These are phyloP conservation scores for Amanita subjunquillea DNA, from an alignment of 768 basidiomycete genomes.

Conservation along the genomic window DNA sequence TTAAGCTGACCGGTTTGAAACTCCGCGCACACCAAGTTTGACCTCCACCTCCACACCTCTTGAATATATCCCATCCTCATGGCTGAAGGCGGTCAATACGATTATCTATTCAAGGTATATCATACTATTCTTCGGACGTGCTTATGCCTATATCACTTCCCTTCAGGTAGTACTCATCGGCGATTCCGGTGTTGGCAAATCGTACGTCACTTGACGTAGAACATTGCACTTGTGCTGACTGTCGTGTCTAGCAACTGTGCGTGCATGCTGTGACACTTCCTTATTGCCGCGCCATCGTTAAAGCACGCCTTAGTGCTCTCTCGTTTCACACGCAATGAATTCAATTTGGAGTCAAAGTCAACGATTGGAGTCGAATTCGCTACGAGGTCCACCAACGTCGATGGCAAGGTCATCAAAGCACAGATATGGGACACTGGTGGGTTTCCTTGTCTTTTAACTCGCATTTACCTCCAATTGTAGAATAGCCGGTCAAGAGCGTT, in stretches of 20 bases:
- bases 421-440: conserved; percentile 98
- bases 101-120: conserved; percentile 95
- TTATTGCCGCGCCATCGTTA: no score
- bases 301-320: conserved; percentile 70
- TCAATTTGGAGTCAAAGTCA: conserved; percentile 98
- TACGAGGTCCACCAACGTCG: conserved; percentile 90
- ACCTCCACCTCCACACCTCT: conserved; percentile 11
- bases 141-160: conserved; percentile 4
- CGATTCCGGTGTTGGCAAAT: conserved; percentile 99
- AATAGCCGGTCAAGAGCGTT: conserved; percentile 90
- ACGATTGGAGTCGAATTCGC: conserved; percentile 99
- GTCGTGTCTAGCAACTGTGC: conserved; percentile 47
- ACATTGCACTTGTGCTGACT: conserved; percentile 5
- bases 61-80: conserved; percentile 25
- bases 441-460: conserved; percentile 13
- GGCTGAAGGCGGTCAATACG: conserved; percentile 94
- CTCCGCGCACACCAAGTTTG: conserved; percentile 12
- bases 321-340: conserved; percentile 99
- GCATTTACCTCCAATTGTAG: not conserved
- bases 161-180: conserved; percentile 93
- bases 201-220: conserved; percentile 50
- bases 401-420: conserved; percentile 94
- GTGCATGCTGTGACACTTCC: conserved; percentile 15
- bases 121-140: not conserved
- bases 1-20: conserved; percentile 8